Percentiles rank a stretch among this genome's conserved stretches.
Conservation (phyloP, 257 asterid species). For the Ehretia macrophylla region DNA sequence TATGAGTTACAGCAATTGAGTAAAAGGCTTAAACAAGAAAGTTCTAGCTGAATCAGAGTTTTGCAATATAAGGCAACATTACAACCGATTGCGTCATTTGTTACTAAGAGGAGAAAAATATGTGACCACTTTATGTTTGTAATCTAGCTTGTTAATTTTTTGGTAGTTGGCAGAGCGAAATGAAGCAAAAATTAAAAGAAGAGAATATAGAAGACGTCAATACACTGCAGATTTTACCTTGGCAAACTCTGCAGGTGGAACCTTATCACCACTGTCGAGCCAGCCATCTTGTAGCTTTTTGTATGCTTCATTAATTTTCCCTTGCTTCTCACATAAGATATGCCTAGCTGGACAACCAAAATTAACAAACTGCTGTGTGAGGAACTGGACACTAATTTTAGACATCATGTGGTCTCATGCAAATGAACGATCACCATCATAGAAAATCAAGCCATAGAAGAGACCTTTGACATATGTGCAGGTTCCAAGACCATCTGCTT, state of each 20-base stretch:
- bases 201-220: neutral
- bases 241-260: conserved; percentile 98
- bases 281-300: conserved; percentile 97
- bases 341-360: conserved; percentile 49
- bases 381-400: neutral
- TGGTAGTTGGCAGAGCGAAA: too few species aligned
- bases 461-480: conserved; percentile 97
- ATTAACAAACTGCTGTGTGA: neutral
- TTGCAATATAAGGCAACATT: neutral
- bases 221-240: conserved; percentile 53
- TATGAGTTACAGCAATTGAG: neutral
- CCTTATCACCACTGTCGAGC: conserved; percentile 91
- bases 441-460: conserved; percentile 10
- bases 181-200: too few species aligned
- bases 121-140: too few species aligned
- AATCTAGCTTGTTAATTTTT: too few species aligned
- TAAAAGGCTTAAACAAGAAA: neutral
- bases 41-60: neutral
- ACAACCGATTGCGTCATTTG: too few species aligned
- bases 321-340: conserved; percentile 95
- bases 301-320: conserved; percentile 95
- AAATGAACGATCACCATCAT: neutral
- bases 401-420: too few species aligned
- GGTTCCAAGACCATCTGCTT: conserved; percentile 85
- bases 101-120: too few species aligned